Evolutionary conservation across 2,329 filamentous ascomycete genomes (phyloP), one percentile per base, ranked within the genome.

Genomic region (Botryotinia calthae): DNA sequence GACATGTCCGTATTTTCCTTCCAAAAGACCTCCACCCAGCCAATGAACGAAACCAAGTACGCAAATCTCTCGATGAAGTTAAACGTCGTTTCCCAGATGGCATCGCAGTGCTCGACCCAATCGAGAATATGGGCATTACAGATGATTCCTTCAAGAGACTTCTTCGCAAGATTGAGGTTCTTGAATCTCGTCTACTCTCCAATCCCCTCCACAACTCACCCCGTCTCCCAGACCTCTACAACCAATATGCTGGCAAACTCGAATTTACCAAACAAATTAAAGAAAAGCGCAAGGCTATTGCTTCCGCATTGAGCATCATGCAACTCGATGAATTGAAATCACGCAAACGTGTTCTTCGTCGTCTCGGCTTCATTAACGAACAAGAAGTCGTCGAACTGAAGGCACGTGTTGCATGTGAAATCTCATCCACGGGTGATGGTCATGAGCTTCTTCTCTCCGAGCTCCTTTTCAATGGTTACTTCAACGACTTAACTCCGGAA

Each of bases 311-410:
- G 81, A 94, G 92, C 74, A 92, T 98, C 73, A 91, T 96, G 73
- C 95, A 99, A 82, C 87, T 98, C 75, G 96, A 99, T 78, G 96
- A 99, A 83, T 88, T 99, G 74, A 98, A 98, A 85, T 94, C 93
- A 76, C 91, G 96, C 75, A 99, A 98, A 85, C 92, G 96, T 77
- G 96, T 99, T 7, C 87, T 99, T 44, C 93, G 97, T 64, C 93
- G 96, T 71, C 88, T 99, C 18, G 94, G 93, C 7, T 99, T 99
- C 83, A 97, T 98, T 83, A 97, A 97, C 81, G 96, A 98, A 74
- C 88, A 90, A 70, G 96, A 98, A 81, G 95, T 99, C 1, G 95
- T 99, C 14, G 93, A 98, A 84, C 88, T 98, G 79, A 99, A 99
- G 84, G 96, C 95, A 18, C 93, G 97, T 72, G 97, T 98, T 4